Evolutionary conservation across 352 stramenopile genomes (phyloP), one percentile per base, ranked within the genome.

Genomic region (Aphanomyces cochlioides): DNA sequence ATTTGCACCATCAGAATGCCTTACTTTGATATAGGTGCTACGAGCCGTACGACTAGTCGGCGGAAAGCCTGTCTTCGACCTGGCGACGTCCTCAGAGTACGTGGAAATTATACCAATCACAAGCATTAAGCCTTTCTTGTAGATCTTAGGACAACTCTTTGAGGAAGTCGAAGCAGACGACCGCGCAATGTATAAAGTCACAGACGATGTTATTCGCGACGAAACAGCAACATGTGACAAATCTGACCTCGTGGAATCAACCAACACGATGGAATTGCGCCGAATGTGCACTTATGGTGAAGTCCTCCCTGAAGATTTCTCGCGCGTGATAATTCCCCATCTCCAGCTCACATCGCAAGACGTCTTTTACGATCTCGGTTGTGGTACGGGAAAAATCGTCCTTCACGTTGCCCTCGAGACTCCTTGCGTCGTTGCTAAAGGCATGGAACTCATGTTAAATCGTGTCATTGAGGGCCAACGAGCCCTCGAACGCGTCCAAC

Each of bases 361-460:
- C 63, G 79, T 94, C 40, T 92, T 94, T 60, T 94, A 91, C 61
- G 86, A 94, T 66, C 76, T 94, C 37, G 86, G 86, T 12, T 94
- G 86, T 50, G 86, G 86, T 48, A 90, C 84, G 5, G 86, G 86
- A 47, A 92, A 92, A 72, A 89, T 94, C 61, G 73, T 94, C 48
- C 74, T 92, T 36, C 84, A 94, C 69, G 82, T 78, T 12, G 78
- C 82, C 56, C 74, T 94, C 36, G 78, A 94, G 71, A 94, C 86
- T 19, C 75, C 77, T 12, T 92, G 84, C 67, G 74, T 73, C 48
- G 73, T 80, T n/a, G 72, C 82, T n/a, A 84, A 86, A 37, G 86
- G 84, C 50, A 90, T 94, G 6, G 86, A 94, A 53, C 81, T 94
- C 38, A 94, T 94, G 86, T 77, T 90, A 67, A 94, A 94, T 72